Conservation (phyloP, 345 rosid genomes). For the Brassica juncea region DNA sequence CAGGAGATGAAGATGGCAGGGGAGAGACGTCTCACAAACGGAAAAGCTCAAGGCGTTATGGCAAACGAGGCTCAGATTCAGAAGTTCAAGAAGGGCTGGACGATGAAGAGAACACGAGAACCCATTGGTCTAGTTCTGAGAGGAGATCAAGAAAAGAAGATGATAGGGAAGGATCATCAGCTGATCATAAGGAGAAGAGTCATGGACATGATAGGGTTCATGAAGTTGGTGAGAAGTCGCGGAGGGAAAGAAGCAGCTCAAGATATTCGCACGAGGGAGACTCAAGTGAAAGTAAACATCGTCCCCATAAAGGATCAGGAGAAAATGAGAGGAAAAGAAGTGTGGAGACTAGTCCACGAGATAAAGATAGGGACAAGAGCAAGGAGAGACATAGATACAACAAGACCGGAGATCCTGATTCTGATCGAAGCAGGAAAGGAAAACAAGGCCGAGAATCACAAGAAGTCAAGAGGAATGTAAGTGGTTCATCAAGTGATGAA, state of each 20-base stretch:
- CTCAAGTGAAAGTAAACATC: conserved; percentile 25
- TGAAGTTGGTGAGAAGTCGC: conserved; percentile 22
- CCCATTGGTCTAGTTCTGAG: conserved; percentile 6
- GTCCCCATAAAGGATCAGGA: conserved; percentile 15
- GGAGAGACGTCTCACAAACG: conserved; percentile 1
- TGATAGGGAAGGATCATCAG: conserved; percentile 29
- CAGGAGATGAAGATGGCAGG: conserved; percentile 16
- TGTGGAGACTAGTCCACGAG: conserved; percentile 8
- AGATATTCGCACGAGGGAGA: not conserved
- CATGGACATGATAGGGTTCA: conserved; percentile 15
- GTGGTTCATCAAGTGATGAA: conserved; percentile 34
- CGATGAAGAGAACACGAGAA: conserved; percentile 29
- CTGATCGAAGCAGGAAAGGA: conserved; percentile 17
- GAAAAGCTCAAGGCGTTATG: not conserved
- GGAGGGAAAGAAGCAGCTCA: conserved; percentile 24
- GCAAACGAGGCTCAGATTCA: conserved; percentile 10
- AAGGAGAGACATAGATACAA: conserved; percentile 19
- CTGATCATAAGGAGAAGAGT: conserved; percentile 34
- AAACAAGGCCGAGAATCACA: conserved; percentile 10
- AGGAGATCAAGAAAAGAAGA: conserved; percentile 38
- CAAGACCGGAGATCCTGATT: conserved; percentile 4
- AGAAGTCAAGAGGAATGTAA: conserved; percentile 4
- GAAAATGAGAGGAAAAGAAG: conserved; percentile 16
- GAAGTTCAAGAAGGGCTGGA: conserved; percentile 26
- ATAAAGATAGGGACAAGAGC: conserved; percentile 14